A percentile compares a stretch with the other conserved stretches of the same genome.
Evolutionary conservation across 345 rosid genomes (phyloP).

Genomic region (Reutealis trisperma): DNA sequence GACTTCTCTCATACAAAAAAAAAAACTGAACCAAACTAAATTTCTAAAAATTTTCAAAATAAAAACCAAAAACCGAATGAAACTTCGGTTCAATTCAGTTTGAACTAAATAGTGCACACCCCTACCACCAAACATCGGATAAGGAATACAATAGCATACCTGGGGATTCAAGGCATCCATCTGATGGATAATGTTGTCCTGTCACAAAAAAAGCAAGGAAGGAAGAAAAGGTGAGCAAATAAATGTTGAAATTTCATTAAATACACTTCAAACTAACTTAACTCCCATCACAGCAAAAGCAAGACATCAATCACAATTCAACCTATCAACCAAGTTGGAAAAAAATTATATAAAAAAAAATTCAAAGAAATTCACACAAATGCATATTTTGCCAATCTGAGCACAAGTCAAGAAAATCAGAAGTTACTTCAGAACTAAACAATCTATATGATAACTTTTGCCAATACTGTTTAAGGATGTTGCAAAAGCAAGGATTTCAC

Average conservation of each 20-base stretch:
- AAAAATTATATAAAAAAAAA: background rate
- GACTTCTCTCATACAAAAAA: no score
- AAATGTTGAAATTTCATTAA: background rate
- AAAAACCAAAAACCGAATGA: no score
- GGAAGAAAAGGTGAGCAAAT: constrained; percentile 1
- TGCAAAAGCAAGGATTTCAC: background rate
- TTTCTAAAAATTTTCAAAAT: no score
- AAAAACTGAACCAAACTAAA: no score
- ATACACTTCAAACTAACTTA: background rate
- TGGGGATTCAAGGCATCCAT: constrained; percentile 85
- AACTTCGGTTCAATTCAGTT: no score
- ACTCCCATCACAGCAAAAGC: no score
- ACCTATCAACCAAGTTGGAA: background rate
- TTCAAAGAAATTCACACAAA: background rate
- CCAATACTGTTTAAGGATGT: background rate
- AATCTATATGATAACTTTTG: background rate
- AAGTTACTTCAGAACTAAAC: background rate
- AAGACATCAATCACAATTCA: no score
- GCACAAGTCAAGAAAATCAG: background rate
- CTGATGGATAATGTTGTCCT: constrained; percentile 66
- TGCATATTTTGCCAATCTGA: background rate
- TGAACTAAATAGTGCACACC: no score
- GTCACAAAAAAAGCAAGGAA: constrained; percentile 14
- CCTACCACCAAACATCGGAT: no score
- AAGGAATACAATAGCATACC: constrained; percentile 46